Base-by-base conservation (phyloP, 306 rosid genomes). In the Herpetospermum pedunculosum region DNA sequence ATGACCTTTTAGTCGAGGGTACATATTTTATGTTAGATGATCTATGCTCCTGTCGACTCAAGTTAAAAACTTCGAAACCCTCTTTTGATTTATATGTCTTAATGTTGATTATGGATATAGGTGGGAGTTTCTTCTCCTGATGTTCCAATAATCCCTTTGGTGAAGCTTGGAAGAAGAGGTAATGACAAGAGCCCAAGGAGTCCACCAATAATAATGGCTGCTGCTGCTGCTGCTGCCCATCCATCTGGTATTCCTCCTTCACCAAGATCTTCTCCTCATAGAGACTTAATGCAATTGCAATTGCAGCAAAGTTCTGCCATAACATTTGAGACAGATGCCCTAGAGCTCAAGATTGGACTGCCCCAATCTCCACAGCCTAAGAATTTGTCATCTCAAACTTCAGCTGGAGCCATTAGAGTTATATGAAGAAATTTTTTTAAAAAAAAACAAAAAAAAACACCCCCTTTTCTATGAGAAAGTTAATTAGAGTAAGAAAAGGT, bases 221-320 rank as follows among this genome's bases (percentile, higher is more conserved):
- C n/a, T n/a, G n/a, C n/a, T n/a, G n/a, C n/a, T n/a, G n/a, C n/a
- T n/a, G 13, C 35, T 26, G 11, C 58, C 32, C 89, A 83, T 73
- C 87, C 87, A 38, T 80, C 87, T 28, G 87, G 86, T 1, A 80
- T 83, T 52, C 89, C 87, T 40, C 85, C 81, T 26, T 77, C 84
- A 2, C 84, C 88, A 6, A 57, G 77, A 44, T 55, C 82, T 28
- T 63, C 60, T 8, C 81, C 81, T n/a, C 50, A n/a, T 8, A 12
- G 5, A 63, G 19, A 14, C 1, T 28, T 57, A 4, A 3, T 16
- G 70, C 47, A 19, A n/a, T n/a, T n/a, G 30, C 59, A 53, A 16
- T 26, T 57, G 37, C 65, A 58, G 65, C 40, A n/a, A n/a, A n/a
- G 47, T 2, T 35, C 70, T 63, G 70, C 26, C 69, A 23, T 38